phyloP scores from a whole-genome alignment of 75 land plant genomes.

The Pinus albicaulis region DNA sequence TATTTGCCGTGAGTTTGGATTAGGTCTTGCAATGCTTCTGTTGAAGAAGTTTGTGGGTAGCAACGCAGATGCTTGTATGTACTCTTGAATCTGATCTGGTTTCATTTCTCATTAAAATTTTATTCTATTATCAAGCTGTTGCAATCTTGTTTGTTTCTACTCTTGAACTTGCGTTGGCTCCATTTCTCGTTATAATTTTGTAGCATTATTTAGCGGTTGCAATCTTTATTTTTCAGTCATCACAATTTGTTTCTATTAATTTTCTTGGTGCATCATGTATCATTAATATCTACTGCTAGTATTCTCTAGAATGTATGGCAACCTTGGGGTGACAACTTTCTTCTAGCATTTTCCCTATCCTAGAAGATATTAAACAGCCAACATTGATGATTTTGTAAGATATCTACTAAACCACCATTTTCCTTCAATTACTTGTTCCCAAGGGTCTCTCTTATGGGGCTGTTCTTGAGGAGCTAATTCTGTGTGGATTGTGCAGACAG shows the following conservation, averaged over 20 bases:
- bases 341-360: not conserved
- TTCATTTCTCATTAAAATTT: too few species aligned
- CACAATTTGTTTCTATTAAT: not conserved
- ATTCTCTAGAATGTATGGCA: too few species aligned
- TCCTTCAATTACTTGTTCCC: not conserved
- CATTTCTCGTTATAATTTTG: not conserved
- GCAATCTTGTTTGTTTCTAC: too few species aligned
- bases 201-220: not conserved
- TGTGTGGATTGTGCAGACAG: not conserved
- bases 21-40: too few species aligned
- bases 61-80: too few species aligned
- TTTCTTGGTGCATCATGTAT: not conserved
- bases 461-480: too few species aligned
- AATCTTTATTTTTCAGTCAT: slow-evolving; percentile 1
- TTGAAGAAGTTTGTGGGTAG: too few species aligned
- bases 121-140: too few species aligned
- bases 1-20: too few species aligned
- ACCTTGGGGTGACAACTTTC: not conserved
- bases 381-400: not conserved
- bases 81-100: too few species aligned
- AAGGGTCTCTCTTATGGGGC: not conserved
- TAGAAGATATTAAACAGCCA: not conserved
- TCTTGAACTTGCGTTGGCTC: not conserved
- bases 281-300: too few species aligned
- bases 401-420: not conserved